A percentile compares a stretch with the other conserved stretches of the same genome.
Conservation (phyloP, 2,329 filamentous ascomycete species). For the Colletotrichum incanum region DNA sequence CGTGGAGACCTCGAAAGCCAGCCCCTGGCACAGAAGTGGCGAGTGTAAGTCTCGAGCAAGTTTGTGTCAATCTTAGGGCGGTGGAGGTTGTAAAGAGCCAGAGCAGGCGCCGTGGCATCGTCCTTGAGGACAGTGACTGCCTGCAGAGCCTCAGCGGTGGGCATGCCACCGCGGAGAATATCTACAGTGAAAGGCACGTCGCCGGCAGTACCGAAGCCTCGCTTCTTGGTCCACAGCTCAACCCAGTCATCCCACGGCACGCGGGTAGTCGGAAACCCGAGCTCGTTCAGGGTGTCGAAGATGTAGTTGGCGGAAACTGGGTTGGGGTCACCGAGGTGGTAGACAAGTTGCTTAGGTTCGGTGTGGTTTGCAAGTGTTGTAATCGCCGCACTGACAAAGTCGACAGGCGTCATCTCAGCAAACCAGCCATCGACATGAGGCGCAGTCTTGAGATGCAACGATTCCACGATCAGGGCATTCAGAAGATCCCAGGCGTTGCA, state of each 20-base stretch:
- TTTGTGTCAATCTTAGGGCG: constrained; percentile 79
- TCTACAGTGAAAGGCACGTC: constrained; percentile 84
- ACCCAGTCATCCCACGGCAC: constrained; percentile 84
- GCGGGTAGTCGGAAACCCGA: constrained; percentile 80
- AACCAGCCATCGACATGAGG: constrained; percentile 83
- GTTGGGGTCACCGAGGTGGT: constrained; percentile 82
- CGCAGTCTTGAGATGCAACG: constrained; percentile 78
- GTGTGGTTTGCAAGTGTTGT: constrained; percentile 77
- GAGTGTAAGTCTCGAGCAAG: constrained; percentile 83
- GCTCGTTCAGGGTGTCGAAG: constrained; percentile 74
- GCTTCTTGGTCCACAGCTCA: constrained; percentile 79
- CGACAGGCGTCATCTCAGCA: constrained; percentile 87
- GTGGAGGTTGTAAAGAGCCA: constrained; percentile 66
- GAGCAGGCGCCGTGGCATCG: constrained; percentile 74
- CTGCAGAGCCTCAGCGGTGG: constrained; percentile 78
- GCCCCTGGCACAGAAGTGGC: constrained; percentile 85
- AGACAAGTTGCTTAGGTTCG: constrained; percentile 74
- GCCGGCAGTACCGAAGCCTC: constrained; percentile 74
- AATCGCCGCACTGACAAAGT: constrained; percentile 84
- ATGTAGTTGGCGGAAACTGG: constrained; percentile 77
- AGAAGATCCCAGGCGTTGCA: constrained; percentile 86
- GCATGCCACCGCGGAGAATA: constrained; percentile 86
- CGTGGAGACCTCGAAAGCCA: constrained; percentile 79
- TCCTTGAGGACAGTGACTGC: constrained; percentile 83
- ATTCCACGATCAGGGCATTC: constrained; percentile 83